phyloP scores from a whole-genome alignment of 768 basidiomycete genomes.

The Cystobasidium onofrii region DNA sequence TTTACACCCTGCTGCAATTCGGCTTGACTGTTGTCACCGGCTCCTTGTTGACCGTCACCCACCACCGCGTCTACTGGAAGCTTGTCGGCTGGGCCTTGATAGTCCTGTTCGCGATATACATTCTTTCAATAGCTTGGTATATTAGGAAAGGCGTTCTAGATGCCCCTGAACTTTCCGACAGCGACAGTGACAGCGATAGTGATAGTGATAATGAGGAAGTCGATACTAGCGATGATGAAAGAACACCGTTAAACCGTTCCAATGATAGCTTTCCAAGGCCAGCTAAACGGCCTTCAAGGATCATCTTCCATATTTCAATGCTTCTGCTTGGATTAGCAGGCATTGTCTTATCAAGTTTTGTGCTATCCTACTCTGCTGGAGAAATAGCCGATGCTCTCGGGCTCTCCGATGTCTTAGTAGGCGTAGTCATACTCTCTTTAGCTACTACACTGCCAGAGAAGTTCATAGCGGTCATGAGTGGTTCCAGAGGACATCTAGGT shows the following conservation, averaged over 20 bases:
- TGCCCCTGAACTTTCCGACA: constrained; percentile 37
- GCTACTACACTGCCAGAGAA: constrained; percentile 42
- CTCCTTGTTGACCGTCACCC: not conserved
- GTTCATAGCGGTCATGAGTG: constrained; percentile 38
- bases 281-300: not conserved
- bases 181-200: constrained; percentile 30
- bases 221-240: constrained; percentile 10
- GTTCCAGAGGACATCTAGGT: constrained; percentile 33
- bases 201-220: constrained; percentile 22
- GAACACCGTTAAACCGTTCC: not conserved
- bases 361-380: constrained; percentile 26
- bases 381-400: constrained; percentile 31
- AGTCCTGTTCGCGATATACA: constrained; percentile 33
- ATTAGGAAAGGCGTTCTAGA: constrained; percentile 36
- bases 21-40: constrained; percentile 22
- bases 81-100: constrained; percentile 28
- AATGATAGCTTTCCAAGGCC: not conserved
- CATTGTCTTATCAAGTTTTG: constrained; percentile 20
- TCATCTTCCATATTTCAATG: constrained; percentile 7
- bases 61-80: not conserved
- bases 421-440: constrained; percentile 37
- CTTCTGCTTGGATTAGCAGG: constrained; percentile 23
- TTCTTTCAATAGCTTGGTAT: constrained; percentile 32
- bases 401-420: constrained; percentile 35
- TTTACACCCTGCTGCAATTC: constrained; percentile 34